Percentiles rank a stretch among this genome's conserved stretches.
phyloP scores from a whole-genome alignment of 2,329 filamentous ascomycete genomes.

The Colletotrichum somersetense region DNA sequence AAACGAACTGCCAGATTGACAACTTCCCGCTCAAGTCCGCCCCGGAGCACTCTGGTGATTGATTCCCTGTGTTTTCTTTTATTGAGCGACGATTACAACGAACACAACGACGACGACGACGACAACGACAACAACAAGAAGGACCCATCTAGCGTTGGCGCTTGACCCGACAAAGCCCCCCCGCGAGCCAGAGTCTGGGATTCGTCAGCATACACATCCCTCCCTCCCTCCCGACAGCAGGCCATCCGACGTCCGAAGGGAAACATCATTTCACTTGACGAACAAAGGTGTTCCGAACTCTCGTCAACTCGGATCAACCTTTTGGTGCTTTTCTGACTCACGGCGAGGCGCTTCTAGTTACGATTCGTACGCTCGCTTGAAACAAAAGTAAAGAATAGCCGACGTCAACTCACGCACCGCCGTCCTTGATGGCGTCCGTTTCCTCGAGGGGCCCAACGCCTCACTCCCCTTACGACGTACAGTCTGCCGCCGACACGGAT shows the following conservation, averaged over 20 bases:
- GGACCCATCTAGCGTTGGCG: neutral
- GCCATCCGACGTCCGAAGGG: constrained; percentile 14
- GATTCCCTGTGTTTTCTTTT: neutral
- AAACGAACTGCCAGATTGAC: constrained; percentile 9
- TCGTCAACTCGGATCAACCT: constrained; percentile 7
- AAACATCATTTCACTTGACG: neutral
- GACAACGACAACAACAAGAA: neutral
- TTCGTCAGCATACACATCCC: constrained; percentile 23
- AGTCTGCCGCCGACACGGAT: constrained; percentile 55
- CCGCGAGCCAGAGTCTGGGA: constrained; percentile 24
- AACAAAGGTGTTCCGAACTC: constrained; percentile 13
- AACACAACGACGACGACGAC: neutral
- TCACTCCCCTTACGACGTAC: constrained; percentile 56
- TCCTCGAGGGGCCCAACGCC: constrained; percentile 55
- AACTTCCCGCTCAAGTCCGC: neutral
- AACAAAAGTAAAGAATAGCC: neutral
- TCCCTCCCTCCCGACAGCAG: constrained; percentile 7
- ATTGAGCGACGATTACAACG: neutral
- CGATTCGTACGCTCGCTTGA: neutral
- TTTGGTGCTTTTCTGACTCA: neutral
- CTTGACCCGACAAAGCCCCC: neutral
- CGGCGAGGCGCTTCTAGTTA: neutral
- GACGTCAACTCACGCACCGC: constrained; percentile 8
- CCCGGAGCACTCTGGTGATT: neutral
- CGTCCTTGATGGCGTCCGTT: constrained; percentile 53